Evolutionary conservation across 2,329 filamentous ascomycete species (phyloP).

Genomic region (Stachybotrys elegans): DNA sequence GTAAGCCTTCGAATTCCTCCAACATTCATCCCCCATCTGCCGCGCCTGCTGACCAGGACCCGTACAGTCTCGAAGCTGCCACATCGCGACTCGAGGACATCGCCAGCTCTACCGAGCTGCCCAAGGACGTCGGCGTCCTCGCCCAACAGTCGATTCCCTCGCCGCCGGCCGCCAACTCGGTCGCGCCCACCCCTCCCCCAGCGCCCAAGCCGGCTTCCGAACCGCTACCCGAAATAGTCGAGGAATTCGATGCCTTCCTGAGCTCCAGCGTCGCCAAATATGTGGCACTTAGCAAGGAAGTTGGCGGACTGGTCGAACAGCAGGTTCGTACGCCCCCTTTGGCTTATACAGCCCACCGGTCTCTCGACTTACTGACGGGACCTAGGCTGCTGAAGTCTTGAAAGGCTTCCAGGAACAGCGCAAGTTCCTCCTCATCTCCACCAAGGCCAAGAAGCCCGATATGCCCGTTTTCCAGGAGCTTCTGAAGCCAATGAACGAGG

Average conservation of each 20-base stretch:
- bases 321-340: slow-evolving; percentile 52
- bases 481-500: slow-evolving; percentile 80
- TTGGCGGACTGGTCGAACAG: slow-evolving; percentile 73
- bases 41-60: slow-evolving; percentile 37
- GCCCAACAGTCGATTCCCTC: slow-evolving; percentile 28
- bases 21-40: not conserved
- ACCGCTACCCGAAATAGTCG: slow-evolving; percentile 68
- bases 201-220: slow-evolving; percentile 38
- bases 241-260: slow-evolving; percentile 82
- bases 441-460: slow-evolving; percentile 89
- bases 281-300: slow-evolving; percentile 68
- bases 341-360: not conserved
- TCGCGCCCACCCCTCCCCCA: not conserved
- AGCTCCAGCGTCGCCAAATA: slow-evolving; percentile 70
- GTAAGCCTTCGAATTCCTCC: slow-evolving; percentile 42
- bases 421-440: slow-evolving; percentile 80
- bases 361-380: not conserved
- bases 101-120: slow-evolving; percentile 66
- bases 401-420: slow-evolving; percentile 78
- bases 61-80: slow-evolving; percentile 84
- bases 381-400: slow-evolving; percentile 46
- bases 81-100: slow-evolving; percentile 96
- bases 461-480: slow-evolving; percentile 68
- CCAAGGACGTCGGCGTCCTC: slow-evolving; percentile 43
- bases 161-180: slow-evolving; percentile 21